These are phyloP conservation scores for Agastache rugosa DNA, from an alignment of 257 asterid species.

Conservation along the genomic window DNA sequence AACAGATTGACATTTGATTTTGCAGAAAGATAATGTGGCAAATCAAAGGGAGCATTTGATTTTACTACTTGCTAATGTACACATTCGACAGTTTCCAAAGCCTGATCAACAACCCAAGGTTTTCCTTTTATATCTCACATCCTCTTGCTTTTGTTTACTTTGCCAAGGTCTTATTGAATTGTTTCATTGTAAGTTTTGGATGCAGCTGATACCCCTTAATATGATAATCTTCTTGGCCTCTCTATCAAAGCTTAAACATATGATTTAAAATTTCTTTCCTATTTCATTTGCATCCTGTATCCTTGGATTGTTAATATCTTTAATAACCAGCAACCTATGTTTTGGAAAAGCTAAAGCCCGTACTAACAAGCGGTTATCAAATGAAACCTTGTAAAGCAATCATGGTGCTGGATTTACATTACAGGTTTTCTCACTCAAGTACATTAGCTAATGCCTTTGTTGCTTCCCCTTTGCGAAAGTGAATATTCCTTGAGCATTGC, in stretches of 20 bases:
- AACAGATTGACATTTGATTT: constrained; percentile 35
- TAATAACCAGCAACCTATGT: neutral
- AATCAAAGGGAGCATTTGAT: constrained; percentile 99
- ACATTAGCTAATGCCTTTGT: neutral
- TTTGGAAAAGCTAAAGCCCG: neutral
- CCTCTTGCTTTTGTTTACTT: constrained; percentile 10
- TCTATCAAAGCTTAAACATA: neutral
- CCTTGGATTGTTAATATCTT: neutral
- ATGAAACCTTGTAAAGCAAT: neutral
- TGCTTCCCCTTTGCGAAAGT: neutral
- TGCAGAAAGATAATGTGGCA: constrained; percentile 94
- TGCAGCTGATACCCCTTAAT: neutral
- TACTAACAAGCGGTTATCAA: neutral
- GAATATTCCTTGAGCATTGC: too few relatives aligned
- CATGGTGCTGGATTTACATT: neutral
- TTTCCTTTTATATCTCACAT: constrained; percentile 35
- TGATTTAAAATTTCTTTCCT: neutral
- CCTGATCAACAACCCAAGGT: constrained; percentile 99
- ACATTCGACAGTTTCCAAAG: constrained; percentile 94
- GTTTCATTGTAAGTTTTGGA: neutral
- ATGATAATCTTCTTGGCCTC: neutral
- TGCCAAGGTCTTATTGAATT: neutral
- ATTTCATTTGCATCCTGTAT: neutral
- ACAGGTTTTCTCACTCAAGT: neutral
- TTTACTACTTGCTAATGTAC: constrained; percentile 96